Evolutionary conservation across 495 filamentous ascomycete genomes (phyloP), one percentile per base, ranked within the genome.

Genomic region (Cryomyces minteri): DNA sequence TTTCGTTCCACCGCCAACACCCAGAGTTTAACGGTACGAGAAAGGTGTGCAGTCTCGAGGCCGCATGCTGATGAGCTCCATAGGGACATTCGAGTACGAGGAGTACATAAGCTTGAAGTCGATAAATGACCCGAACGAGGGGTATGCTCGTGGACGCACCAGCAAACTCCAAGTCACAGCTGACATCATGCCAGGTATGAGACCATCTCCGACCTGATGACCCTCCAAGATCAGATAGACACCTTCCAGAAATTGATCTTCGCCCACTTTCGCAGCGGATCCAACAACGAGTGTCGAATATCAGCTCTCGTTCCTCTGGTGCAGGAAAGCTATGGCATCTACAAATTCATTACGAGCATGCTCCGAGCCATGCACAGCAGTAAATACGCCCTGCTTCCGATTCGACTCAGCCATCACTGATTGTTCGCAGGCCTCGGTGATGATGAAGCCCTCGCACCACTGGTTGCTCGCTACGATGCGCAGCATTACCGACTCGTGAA

Each of bases 121-220:
- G 4, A 96, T 93, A 66, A 94, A 95, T 63, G 90, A 98, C 67
- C 90, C 92, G 8, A 95, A 98, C 57, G 90, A 98, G 65, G 90
- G 90, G 68, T 75, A 59, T 6, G 54, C n/a, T 25, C 2, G 11
- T 8, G 9, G 32, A 12, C 32, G 30, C 31, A 10, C 31, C 29
- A 18, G 28, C 8, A 37, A 7, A 6, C 11, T 31, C 25, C 18
- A 25, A n/a, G 28, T 8, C 12, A 45, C 38, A 5, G 10, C 45
- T 47, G 18, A 47, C 29, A 11, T 8, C 6, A 12, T 11, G 9
- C 14, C 52, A 81, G 77, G 32, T 98, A 95, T 57, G 90, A 96
- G 62, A 94, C 90, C 3, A 95, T 96, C 47, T 82, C 77, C 55
- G 92, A 98, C 60, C 72, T 98, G 32, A 95, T 96, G 92, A 79